These are phyloP conservation scores for Pseudognaphalium luteoalbum DNA, from an alignment of 129 eudicot species.

Conservation along the genomic window DNA sequence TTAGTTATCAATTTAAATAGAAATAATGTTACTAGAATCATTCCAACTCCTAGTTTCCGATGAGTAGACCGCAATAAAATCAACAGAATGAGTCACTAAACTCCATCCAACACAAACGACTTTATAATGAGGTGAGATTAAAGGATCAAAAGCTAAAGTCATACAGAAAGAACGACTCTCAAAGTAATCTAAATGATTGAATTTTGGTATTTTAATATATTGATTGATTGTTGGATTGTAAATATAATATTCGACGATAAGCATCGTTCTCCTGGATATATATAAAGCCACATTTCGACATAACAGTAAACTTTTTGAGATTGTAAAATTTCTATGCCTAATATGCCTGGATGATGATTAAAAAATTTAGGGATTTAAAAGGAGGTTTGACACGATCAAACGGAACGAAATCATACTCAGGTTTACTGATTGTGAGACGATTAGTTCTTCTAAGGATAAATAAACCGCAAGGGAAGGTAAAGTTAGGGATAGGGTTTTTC, in stretches of 20 bases:
- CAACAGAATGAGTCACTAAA: neutral
- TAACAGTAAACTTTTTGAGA: neutral
- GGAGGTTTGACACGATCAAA: neutral
- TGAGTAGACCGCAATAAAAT: neutral
- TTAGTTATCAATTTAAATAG: neutral
- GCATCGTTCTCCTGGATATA: neutral
- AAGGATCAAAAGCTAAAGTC: neutral
- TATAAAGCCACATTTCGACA: neutral
- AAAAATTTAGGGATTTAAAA: neutral
- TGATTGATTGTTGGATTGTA: slow-evolving; percentile 3
- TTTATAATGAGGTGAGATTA: neutral
- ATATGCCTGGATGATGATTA: no score
- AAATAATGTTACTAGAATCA: neutral
- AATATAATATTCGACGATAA: neutral
- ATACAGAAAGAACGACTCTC: neutral
- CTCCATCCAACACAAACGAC: neutral
- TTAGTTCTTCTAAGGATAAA: no score
- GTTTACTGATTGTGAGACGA: no score
- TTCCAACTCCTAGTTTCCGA: neutral
- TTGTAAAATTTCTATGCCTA: neutral
- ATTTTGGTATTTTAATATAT: neutral
- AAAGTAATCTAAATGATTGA: neutral
- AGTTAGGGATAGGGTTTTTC: no score
- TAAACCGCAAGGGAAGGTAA: no score
- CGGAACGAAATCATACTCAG: no score